Evolutionary conservation across 192 early-diverging fungal genomes (phyloP).

Genomic region (Entophlyctis helioformis): DNA sequence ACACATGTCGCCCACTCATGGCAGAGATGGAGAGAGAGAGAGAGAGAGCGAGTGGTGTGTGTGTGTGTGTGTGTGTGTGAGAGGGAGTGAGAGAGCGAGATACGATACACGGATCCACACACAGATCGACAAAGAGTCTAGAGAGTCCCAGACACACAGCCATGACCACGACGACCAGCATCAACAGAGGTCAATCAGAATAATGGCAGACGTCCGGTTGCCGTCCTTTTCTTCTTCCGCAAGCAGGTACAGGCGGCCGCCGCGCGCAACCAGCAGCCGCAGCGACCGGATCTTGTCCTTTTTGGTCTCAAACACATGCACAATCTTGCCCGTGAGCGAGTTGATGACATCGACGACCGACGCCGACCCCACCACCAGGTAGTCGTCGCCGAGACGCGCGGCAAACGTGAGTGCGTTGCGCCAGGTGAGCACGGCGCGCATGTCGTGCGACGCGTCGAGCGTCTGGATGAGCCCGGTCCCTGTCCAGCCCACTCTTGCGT

Average conservation of each 20-base stretch:
- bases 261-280: constrained; percentile 18
- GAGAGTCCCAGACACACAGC: background rate
- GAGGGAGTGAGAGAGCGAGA: constrained; percentile 1
- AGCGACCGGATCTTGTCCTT: constrained; percentile 31
- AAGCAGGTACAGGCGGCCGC: constrained; percentile 24
- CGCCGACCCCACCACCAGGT: constrained; percentile 31
- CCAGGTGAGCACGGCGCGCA: constrained; percentile 37
- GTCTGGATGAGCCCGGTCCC: constrained; percentile 4
- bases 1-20: no score
- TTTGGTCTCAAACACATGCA: constrained; percentile 45
- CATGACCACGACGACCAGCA: background rate
- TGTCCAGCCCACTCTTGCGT: constrained; percentile 5
- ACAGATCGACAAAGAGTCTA: background rate
- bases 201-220: constrained; percentile 15
- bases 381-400: constrained; percentile 27
- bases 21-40: no score
- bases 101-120: background rate
- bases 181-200: constrained; percentile 20
- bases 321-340: constrained; percentile 30
- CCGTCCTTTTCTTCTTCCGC: constrained; percentile 42
- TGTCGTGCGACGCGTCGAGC: constrained; percentile 4
- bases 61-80: no score
- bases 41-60: no score
- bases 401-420: constrained; percentile 38
- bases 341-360: constrained; percentile 40